Evolutionary conservation across 2,329 filamentous ascomycete genomes (phyloP).

Genomic region (Pseudogymnoascus sp.): DNA sequence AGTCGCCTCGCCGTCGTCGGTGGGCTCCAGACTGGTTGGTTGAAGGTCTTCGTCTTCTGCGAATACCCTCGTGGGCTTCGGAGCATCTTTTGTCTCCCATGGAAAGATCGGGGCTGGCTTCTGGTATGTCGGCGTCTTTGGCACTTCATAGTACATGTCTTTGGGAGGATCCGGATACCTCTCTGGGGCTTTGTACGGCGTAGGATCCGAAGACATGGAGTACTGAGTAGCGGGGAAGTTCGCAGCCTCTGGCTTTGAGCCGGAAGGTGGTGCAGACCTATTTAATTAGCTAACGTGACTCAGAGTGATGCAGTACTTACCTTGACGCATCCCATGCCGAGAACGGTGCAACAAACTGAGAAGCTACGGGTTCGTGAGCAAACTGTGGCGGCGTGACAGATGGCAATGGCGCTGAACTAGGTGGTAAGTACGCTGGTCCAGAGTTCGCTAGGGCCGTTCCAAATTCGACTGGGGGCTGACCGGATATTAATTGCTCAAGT

Average conservation of each 20-base stretch:
- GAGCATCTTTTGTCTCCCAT: constrained; percentile 65
- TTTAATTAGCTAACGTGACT: constrained; percentile 12
- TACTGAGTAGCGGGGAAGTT: constrained; percentile 77
- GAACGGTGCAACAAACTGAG: constrained; percentile 16
- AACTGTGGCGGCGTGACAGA: background rate
- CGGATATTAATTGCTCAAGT: constrained; percentile 14
- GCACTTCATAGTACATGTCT: constrained; percentile 84
- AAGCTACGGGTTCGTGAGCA: background rate
- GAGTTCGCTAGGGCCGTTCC: constrained; percentile 13
- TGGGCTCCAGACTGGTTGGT: constrained; percentile 11
- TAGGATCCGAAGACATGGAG: constrained; percentile 69
- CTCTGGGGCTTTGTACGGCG: constrained; percentile 69
- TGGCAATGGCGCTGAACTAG: background rate
- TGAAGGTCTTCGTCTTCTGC: constrained; percentile 41
- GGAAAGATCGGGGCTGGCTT: constrained; percentile 72
- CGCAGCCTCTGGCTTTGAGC: constrained; percentile 75
- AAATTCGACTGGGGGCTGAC: constrained; percentile 17
- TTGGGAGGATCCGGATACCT: constrained; percentile 76
- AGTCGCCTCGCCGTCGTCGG: background rate
- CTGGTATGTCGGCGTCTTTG: constrained; percentile 53
- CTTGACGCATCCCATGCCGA: constrained; percentile 38
- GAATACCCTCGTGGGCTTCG: constrained; percentile 60
- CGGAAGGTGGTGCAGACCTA: constrained; percentile 46
- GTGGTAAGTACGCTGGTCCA: background rate
- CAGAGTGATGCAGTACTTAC: constrained; percentile 37